phyloP scores from a whole-genome alignment of 495 filamentous ascomycete species.

The Aspergillus steynii region DNA sequence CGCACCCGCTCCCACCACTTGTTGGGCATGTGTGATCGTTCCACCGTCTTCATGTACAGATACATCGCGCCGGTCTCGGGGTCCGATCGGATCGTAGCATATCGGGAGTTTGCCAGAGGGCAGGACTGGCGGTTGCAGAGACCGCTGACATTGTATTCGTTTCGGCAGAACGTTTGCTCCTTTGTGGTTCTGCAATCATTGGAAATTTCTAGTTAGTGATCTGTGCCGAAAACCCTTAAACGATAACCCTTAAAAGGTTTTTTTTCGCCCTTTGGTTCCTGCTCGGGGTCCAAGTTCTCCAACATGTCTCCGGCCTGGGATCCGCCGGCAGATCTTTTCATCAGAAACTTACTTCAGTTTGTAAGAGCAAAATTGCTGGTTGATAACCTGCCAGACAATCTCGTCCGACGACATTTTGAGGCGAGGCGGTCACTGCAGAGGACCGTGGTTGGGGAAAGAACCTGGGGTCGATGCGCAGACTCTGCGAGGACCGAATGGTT shows the following conservation, averaged over 20 bases:
- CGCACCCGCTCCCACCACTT: slow-evolving; percentile 96
- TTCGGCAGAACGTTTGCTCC: slow-evolving; percentile 90
- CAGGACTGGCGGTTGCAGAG: slow-evolving; percentile 94
- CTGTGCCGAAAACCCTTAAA: slow-evolving; percentile 14
- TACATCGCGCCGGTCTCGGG: slow-evolving; percentile 82
- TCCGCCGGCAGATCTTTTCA: slow-evolving; percentile 5
- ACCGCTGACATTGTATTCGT: slow-evolving; percentile 94
- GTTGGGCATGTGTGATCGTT: slow-evolving; percentile 84
- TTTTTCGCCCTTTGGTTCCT: slow-evolving; percentile 2
- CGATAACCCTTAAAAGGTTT: neutral
- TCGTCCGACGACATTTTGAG: slow-evolving; percentile 79
- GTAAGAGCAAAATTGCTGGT: slow-evolving; percentile 94
- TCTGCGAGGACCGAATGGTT: slow-evolving; percentile 18
- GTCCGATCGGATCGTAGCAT: slow-evolving; percentile 88
- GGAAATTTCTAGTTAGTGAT: neutral
- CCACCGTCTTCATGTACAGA: slow-evolving; percentile 96
- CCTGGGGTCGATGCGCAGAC: slow-evolving; percentile 21
- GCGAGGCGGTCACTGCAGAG: slow-evolving; percentile 3
- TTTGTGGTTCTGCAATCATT: slow-evolving; percentile 70
- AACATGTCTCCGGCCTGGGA: slow-evolving; percentile 7
- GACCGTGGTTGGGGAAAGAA: slow-evolving; percentile 25
- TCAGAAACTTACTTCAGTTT: slow-evolving; percentile 76
- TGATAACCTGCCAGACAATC: slow-evolving; percentile 96
- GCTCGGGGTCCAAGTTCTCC: neutral
- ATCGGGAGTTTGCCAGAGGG: slow-evolving; percentile 92